phyloP scores from a whole-genome alignment of 352 stramenopile genomes.

The Thalassiosira exigua region DNA sequence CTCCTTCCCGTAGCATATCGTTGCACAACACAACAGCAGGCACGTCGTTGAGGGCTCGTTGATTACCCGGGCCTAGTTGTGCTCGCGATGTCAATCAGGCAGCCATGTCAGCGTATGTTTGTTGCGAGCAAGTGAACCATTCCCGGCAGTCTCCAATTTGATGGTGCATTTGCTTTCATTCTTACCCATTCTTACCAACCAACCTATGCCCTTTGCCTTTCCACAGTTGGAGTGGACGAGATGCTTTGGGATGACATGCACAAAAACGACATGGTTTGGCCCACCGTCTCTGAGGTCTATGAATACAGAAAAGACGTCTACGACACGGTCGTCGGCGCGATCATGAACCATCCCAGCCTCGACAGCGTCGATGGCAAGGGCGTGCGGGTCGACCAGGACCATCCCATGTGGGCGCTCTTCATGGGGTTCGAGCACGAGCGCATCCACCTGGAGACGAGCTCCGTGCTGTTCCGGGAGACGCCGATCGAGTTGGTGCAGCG shows the following conservation, averaged over 20 bases:
- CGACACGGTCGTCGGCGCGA: slow-evolving; percentile 87
- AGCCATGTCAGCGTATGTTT: no score
- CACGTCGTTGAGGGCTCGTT: no score
- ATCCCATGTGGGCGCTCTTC: slow-evolving; percentile 92
- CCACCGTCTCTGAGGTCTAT: slow-evolving; percentile 89
- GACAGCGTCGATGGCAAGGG: slow-evolving; percentile 85
- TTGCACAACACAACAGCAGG: no score
- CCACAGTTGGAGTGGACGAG: slow-evolving; percentile 95
- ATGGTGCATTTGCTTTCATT: no score
- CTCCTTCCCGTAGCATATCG: no score
- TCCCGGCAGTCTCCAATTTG: no score
- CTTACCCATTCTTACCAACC: no score
- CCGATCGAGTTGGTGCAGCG: slow-evolving; percentile 89
- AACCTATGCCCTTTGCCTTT: no score
- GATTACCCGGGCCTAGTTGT: no score
- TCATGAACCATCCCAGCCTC: slow-evolving; percentile 89
- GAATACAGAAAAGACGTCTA: slow-evolving; percentile 93
- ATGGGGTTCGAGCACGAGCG: slow-evolving; percentile 97
- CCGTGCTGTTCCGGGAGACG: slow-evolving; percentile 93
- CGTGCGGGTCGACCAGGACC: slow-evolving; percentile 83
- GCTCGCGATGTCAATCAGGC: no score
- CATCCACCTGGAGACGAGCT: slow-evolving; percentile 97
- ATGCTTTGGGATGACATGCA: slow-evolving; percentile 99
- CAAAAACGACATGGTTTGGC: slow-evolving; percentile 96
- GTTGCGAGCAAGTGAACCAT: no score